Base-by-base conservation (phyloP, 2,329 filamentous ascomycete species). In the Aspergillus sp. region DNA sequence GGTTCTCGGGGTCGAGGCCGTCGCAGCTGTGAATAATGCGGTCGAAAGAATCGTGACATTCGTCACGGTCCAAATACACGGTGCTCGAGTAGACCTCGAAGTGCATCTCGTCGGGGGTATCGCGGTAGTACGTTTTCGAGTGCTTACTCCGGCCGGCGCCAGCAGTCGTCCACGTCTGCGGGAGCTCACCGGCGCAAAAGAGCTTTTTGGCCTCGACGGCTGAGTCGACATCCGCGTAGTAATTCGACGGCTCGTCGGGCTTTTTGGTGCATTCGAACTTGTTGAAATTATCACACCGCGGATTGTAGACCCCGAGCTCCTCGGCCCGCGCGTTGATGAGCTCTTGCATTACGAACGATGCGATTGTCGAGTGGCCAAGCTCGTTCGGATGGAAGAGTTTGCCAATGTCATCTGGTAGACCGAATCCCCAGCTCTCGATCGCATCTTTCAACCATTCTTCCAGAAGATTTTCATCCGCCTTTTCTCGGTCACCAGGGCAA, bases 301-400 rank as follows among this genome's bases (percentile, higher is more conserved):
- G 60, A 31, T 54, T 52, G 2, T 1, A 14, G 24, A 12, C 29
- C 3, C 20, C 47, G 10, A 63, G 53, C 9, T 47, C 12, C 5
- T 18, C 20, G 6, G 59, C 39, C n/a, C 56, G 61, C 10, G 49
- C 36, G 9, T 49, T 20, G 51, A 47, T n/a, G 16, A 59, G 29
- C 16, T 45, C 49, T 18, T 55, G n/a, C 4, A 61, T 46, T 4
- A 52, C 57, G 49, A 55, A 62, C 5, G 62, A 62, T 3, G 63
- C 63, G 49, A 68, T 63, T 10, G 62, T 58, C 10, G 51, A 26
- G 26, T 67, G 65, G 32, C 66, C 65, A 4, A 54, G 16, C 24
- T 61, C 55, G 52, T 74, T 77, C 11, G 75, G 73, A 58, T 77
- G 75, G 60, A 77, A 77, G 52, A 67, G 67, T 29, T 62, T 63